Conservation (phyloP, 805 yeast genomes). For the Yarrowia bubula region DNA sequence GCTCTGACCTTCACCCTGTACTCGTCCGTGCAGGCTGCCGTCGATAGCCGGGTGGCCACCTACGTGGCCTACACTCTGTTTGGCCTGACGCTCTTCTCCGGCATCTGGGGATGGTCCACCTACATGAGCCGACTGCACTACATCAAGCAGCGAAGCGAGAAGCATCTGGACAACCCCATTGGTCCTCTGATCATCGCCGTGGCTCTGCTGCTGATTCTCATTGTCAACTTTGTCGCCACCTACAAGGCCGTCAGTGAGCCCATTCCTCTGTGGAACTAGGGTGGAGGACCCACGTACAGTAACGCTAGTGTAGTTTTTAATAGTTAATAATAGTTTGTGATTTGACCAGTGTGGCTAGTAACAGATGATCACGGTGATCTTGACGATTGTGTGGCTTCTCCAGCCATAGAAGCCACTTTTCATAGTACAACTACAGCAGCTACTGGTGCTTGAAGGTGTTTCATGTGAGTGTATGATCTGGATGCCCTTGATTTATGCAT, state of each 20-base stretch:
- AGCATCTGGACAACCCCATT: constrained; percentile 81
- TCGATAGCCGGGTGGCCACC: constrained; percentile 56
- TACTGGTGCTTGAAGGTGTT: too few species aligned
- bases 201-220: constrained; percentile 64
- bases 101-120: constrained; percentile 83
- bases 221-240: constrained; percentile 55
- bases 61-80: constrained; percentile 76
- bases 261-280: constrained; percentile 17
- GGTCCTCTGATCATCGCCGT: constrained; percentile 82
- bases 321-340: constrained; percentile 2
- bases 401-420: too few species aligned
- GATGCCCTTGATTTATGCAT: too few species aligned
- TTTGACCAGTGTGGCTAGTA: background rate
- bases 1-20: constrained; percentile 82
- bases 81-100: constrained; percentile 74
- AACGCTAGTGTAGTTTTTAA: background rate
- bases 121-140: constrained; percentile 68
- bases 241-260: constrained; percentile 20
- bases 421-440: too few species aligned
- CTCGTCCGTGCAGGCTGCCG: constrained; percentile 67
- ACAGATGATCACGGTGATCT: background rate
- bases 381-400: too few species aligned
- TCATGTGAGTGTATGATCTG: too few species aligned
- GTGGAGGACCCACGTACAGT: background rate
- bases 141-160: constrained; percentile 78